phyloP scores from a whole-genome alignment of 2,329 filamentous ascomycete genomes.

The Nannizziopsis barbatae region DNA sequence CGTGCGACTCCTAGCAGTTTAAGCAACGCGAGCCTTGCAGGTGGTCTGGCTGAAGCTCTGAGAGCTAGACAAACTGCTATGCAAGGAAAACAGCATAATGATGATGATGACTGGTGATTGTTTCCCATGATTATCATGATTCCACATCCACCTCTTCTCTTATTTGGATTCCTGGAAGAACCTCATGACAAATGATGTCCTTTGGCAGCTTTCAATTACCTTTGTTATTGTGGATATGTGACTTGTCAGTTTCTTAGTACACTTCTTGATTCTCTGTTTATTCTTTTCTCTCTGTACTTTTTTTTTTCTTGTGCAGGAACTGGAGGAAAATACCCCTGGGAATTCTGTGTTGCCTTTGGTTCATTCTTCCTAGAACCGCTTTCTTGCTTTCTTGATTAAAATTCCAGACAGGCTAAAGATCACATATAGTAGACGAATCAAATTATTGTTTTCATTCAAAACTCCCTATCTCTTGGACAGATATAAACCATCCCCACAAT shows the following conservation, averaged over 20 bases:
- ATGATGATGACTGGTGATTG: constrained; percentile 43
- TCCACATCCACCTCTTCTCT: neutral
- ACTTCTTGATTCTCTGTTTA: neutral
- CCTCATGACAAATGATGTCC: neutral
- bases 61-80: constrained; percentile 65
- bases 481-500: too few relatives aligned
- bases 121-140: neutral
- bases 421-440: too few relatives aligned
- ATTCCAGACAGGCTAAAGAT: too few relatives aligned
- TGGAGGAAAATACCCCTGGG: too few relatives aligned
- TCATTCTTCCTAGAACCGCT: too few relatives aligned
- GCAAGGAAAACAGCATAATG: constrained; percentile 56
- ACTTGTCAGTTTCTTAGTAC: neutral
- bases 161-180: neutral
- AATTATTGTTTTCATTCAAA: too few relatives aligned
- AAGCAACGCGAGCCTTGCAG: constrained; percentile 52
- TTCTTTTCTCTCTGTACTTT: neutral
- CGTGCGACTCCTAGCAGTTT: constrained; percentile 55
- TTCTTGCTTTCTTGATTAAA: too few relatives aligned
- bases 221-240: neutral
- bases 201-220: neutral
- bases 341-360: too few relatives aligned
- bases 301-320: neutral
- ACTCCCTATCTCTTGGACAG: too few relatives aligned
- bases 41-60: constrained; percentile 67